Conservation (phyloP, 345 rosid species). For the Barbarea vulgaris region DNA sequence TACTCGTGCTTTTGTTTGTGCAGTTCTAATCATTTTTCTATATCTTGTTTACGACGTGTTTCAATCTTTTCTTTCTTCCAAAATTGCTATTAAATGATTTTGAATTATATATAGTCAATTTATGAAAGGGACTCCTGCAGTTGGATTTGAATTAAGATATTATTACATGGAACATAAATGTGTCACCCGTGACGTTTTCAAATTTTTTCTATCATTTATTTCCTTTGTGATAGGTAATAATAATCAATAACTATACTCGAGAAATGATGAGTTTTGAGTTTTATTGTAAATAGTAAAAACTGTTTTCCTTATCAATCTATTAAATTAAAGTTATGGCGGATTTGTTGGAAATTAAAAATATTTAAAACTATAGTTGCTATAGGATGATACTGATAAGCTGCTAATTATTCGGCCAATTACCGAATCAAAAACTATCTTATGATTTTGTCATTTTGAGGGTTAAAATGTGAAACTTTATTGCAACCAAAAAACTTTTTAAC, state of each 20-base stretch:
- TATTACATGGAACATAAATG: conserved; percentile 16
- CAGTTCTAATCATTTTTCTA: conserved; percentile 21
- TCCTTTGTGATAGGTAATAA: not conserved
- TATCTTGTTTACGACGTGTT: not conserved
- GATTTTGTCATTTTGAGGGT: not conserved
- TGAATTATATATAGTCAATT: not conserved
- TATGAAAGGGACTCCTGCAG: conserved; percentile 17
- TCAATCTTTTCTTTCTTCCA: not conserved
- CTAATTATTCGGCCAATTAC: not conserved
- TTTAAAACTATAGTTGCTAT: not conserved
- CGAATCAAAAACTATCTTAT: not conserved
- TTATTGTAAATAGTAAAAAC: not conserved
- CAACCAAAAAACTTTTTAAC: not conserved
- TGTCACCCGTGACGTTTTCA: conserved; percentile 24
- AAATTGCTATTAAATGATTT: not conserved
- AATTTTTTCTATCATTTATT: not conserved
- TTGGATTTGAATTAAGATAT: conserved; percentile 22
- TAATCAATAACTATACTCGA: not conserved
- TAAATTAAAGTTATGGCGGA: not conserved
- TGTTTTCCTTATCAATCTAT: not conserved
- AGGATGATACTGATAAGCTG: no score
- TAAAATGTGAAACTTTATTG: not conserved
- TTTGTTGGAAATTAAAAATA: not conserved
- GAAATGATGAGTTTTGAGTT: not conserved
- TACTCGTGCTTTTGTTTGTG: conserved; percentile 2